These are phyloP conservation scores for Endoconidiophora polonica DNA, from an alignment of 2,329 filamentous ascomycete species.

Conservation along the genomic window DNA sequence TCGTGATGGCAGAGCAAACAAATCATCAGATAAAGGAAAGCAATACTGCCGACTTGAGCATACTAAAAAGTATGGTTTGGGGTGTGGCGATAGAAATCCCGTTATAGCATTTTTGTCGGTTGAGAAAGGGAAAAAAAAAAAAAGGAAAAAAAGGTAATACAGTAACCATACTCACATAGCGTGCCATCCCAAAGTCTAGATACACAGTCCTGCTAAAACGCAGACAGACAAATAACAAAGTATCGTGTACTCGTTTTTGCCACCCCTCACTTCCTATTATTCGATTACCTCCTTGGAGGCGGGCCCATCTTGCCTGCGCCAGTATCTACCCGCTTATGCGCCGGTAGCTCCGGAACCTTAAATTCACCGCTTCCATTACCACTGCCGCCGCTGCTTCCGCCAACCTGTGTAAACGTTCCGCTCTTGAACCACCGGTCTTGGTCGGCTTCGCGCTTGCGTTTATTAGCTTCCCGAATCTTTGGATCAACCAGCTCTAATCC, in stretches of 20 bases:
- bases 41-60: too few relatives aligned
- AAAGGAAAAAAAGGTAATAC: background rate
- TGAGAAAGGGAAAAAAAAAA: background rate
- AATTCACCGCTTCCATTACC: slow-evolving; percentile 39
- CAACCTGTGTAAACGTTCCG: slow-evolving; percentile 87
- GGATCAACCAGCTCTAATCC: slow-evolving; percentile 91
- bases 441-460: slow-evolving; percentile 79
- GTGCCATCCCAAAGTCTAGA: slow-evolving; percentile 5
- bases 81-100: too few relatives aligned
- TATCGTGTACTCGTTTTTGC: background rate
- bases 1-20: too few relatives aligned
- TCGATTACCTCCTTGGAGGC: slow-evolving; percentile 17
- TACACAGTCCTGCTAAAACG: background rate
- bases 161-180: background rate
- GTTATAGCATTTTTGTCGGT: too few relatives aligned
- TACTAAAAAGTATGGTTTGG: too few relatives aligned
- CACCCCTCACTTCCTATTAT: background rate
- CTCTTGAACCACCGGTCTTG: slow-evolving; percentile 95
- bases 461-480: slow-evolving; percentile 74
- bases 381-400: slow-evolving; percentile 23
- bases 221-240: slow-evolving; percentile 8
- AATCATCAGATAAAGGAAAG: too few relatives aligned
- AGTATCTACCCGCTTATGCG: slow-evolving; percentile 56
- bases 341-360: slow-evolving; percentile 64
- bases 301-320: slow-evolving; percentile 37